phyloP scores from a whole-genome alignment of 2,329 filamentous ascomycete species.

The Dactylellina parvicollis region DNA sequence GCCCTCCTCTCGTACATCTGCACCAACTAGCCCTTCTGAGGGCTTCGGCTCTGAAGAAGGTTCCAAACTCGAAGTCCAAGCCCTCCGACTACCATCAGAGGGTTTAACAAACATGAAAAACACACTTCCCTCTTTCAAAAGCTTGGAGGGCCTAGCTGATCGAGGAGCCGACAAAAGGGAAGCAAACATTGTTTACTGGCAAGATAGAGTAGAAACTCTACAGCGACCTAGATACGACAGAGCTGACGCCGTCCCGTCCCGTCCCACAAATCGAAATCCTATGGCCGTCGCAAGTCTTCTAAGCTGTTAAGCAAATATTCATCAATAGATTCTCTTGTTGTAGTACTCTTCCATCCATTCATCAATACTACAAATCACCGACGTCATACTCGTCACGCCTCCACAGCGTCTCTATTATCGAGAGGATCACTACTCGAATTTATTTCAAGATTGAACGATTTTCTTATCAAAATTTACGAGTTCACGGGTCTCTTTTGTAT shows the following conservation, averaged over 20 bases:
- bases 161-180: constrained; percentile 20
- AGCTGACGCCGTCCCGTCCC: background rate
- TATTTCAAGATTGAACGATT: background rate
- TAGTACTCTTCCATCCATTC: no score
- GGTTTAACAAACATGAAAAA: constrained; percentile 10
- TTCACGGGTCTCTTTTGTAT: background rate
- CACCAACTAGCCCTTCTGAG: constrained; percentile 36
- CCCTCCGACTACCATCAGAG: constrained; percentile 8
- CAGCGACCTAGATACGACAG: constrained; percentile 1
- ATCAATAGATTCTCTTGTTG: no score
- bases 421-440: no score
- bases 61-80: constrained; percentile 12
- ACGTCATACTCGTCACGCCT: no score
- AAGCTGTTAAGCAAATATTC: background rate
- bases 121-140: constrained; percentile 32
- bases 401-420: no score
- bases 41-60: constrained; percentile 30
- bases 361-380: no score
- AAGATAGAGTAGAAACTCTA: constrained; percentile 11
- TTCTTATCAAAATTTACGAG: background rate
- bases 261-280: constrained; percentile 17
- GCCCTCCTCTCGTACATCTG: constrained; percentile 45
- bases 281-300: constrained; percentile 43
- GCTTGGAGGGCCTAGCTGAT: constrained; percentile 27
- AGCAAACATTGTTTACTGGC: constrained; percentile 6